Evolutionary conservation across 495 filamentous ascomycete genomes (phyloP), one percentile per base, ranked within the genome.

Genomic region (Astrothelium macrocarpum): DNA sequence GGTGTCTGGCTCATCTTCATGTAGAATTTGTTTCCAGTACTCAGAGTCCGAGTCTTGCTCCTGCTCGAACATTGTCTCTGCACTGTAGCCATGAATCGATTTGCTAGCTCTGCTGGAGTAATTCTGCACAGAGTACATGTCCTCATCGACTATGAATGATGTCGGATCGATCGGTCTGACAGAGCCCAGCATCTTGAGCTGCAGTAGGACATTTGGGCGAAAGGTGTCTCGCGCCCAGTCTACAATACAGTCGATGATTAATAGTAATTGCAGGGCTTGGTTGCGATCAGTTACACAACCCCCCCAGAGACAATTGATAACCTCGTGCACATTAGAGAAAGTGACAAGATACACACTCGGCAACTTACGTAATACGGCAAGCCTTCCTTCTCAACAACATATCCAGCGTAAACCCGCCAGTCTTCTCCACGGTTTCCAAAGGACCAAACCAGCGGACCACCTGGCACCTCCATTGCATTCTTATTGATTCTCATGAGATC

Each of bases 171-270:
- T n/a, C n/a, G n/a, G n/a, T n/a, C n/a, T n/a, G n/a, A n/a, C n/a
- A n/a, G n/a, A n/a, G n/a, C n/a, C n/a, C n/a, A n/a, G n/a, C n/a
- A n/a, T n/a, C n/a, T n/a, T n/a, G n/a, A n/a, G n/a, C n/a, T n/a
- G n/a, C n/a, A n/a, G n/a, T n/a, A n/a, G n/a, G n/a, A n/a, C n/a
- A n/a, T n/a, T n/a, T n/a, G n/a, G n/a, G n/a, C n/a, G n/a, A n/a
- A n/a, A n/a, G n/a, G n/a, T n/a, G n/a, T n/a, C n/a, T n/a, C n/a
- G n/a, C n/a, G n/a, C n/a, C n/a, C n/a, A n/a, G n/a, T n/a, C n/a
- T n/a, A n/a, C n/a, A n/a, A n/a, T n/a, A n/a, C 26, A 66, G 46
- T 66, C 59, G n/a, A 66, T 31, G 32, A 66, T 59, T 29, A 62
- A 53, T 16, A 66, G 20, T 2, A 66, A 53, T 53, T 62, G 64